These are phyloP conservation scores for Penicillium waksmanii DNA, from an alignment of 495 filamentous ascomycete genomes.

Conservation along the genomic window DNA sequence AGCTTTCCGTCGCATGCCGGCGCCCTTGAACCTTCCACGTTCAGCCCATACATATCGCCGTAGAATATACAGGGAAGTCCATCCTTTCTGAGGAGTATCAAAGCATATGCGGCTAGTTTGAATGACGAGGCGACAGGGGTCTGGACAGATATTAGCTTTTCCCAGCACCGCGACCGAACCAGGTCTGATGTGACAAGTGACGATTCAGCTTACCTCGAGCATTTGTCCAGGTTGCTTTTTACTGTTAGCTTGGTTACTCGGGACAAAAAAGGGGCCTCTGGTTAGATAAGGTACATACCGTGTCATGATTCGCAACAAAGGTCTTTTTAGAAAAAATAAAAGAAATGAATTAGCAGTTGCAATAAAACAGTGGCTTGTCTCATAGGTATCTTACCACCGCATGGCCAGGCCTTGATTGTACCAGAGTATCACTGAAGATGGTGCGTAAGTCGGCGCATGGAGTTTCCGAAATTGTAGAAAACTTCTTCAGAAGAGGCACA, in stretches of 20 bases:
- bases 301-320: slow-evolving; percentile 51
- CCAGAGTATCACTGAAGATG: slow-evolving; percentile 64
- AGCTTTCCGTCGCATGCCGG: slow-evolving; percentile 64
- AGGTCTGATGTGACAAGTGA: neutral
- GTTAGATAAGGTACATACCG: slow-evolving; percentile 32
- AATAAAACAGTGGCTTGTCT: neutral
- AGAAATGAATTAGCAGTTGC: neutral
- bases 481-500: slow-evolving; percentile 67
- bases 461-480: slow-evolving; percentile 57
- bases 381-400: slow-evolving; percentile 56
- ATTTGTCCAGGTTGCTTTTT: slow-evolving; percentile 62
- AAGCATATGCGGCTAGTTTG: slow-evolving; percentile 61
- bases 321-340: slow-evolving; percentile 29
- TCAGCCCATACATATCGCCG: slow-evolving; percentile 75
- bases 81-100: slow-evolving; percentile 66
- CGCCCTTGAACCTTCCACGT: slow-evolving; percentile 51
- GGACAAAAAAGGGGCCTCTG: neutral
- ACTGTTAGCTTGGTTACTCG: slow-evolving; percentile 6
- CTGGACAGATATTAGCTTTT: slow-evolving; percentile 26
- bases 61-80: slow-evolving; percentile 77
- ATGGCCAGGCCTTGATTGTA: slow-evolving; percentile 59
- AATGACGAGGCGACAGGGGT: slow-evolving; percentile 58
- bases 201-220: slow-evolving; percentile 47
- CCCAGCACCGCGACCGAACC: neutral
- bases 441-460: slow-evolving; percentile 59